These are phyloP conservation scores for Phytopythium kandeliae DNA, from an alignment of 352 stramenopile species.

Conservation along the genomic window DNA sequence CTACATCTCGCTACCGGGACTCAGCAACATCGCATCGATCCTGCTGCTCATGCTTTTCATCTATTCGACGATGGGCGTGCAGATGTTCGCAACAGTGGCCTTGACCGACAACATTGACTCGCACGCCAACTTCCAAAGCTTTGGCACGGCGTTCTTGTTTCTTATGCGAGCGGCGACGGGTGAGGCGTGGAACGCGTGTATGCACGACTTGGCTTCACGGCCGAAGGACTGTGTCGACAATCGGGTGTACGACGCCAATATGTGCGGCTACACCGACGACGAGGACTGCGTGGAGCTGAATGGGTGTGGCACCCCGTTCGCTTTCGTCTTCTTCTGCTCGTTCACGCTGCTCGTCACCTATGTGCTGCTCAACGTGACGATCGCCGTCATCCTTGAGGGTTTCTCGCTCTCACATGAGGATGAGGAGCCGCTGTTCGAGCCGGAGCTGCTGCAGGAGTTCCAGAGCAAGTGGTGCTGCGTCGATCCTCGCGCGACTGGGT, in stretches of 20 bases:
- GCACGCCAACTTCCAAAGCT: conserved; percentile 91
- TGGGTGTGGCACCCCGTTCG: conserved; percentile 65
- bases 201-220: conserved; percentile 74
- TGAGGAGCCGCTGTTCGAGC: conserved; percentile 85
- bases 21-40: conserved; percentile 90
- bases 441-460: conserved; percentile 87
- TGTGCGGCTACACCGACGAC: conserved; percentile 73
- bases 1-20: conserved; percentile 81
- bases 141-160: conserved; percentile 88
- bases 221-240: conserved; percentile 53
- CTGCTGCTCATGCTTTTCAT: conserved; percentile 93
- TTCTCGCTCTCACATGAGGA: conserved; percentile 85
- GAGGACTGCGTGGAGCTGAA: conserved; percentile 64
- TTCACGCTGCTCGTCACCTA: conserved; percentile 94
- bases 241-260: conserved; percentile 41
- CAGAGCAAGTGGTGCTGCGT: conserved; percentile 85
- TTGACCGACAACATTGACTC: conserved; percentile 66
- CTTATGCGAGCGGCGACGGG: conserved; percentile 89
- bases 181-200: conserved; percentile 92
- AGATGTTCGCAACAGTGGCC: conserved; percentile 89
- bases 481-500: conserved; percentile 81
- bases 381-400: conserved; percentile 91
- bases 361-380: conserved; percentile 93
- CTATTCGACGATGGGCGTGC: conserved; percentile 89
- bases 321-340: conserved; percentile 68